Conservation (phyloP, 352 stramenopile species). For the Phytophthora nicotianae region DNA sequence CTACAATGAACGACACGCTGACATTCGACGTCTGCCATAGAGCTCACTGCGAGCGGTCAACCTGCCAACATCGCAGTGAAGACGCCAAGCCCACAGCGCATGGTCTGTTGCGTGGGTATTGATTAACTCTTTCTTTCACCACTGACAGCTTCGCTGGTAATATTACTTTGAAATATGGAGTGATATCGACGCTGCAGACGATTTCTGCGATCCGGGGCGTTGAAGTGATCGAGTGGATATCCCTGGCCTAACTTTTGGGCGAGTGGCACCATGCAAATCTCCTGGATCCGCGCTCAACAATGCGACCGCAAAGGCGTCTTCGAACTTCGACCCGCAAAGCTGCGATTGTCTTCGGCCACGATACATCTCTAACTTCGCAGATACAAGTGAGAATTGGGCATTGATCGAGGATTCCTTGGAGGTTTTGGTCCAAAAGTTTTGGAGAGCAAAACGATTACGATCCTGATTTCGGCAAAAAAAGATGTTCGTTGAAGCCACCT, state of each 20-base stretch:
- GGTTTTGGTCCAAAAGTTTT: too few relatives aligned
- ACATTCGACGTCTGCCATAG: constrained; percentile 3
- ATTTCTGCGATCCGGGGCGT: constrained; percentile 29
- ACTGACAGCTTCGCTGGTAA: background rate
- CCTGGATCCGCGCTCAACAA: background rate
- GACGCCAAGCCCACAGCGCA: background rate
- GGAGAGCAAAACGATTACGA: background rate
- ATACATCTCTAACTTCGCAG: too few relatives aligned
- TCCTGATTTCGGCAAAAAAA: background rate
- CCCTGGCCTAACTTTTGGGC: background rate
- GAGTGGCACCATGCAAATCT: constrained; percentile 17
- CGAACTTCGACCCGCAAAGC: too few relatives aligned
- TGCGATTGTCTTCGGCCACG: too few relatives aligned
- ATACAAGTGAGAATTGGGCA: too few relatives aligned
- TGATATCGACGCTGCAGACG: constrained; percentile 9
- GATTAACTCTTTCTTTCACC: background rate
- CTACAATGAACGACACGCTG: background rate
- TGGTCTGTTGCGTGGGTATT: background rate
- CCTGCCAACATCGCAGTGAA: background rate
- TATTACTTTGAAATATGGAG: background rate
- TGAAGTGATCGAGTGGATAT: constrained; percentile 28
- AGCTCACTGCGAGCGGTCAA: constrained; percentile 9
- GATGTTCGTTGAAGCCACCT: constrained; percentile 16
- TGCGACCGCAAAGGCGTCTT: constrained; percentile 8
- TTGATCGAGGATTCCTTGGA: too few relatives aligned